Evolutionary conservation across 805 yeast genomes (phyloP).

Genomic region (Wickerhamiella alocasiicola): DNA sequence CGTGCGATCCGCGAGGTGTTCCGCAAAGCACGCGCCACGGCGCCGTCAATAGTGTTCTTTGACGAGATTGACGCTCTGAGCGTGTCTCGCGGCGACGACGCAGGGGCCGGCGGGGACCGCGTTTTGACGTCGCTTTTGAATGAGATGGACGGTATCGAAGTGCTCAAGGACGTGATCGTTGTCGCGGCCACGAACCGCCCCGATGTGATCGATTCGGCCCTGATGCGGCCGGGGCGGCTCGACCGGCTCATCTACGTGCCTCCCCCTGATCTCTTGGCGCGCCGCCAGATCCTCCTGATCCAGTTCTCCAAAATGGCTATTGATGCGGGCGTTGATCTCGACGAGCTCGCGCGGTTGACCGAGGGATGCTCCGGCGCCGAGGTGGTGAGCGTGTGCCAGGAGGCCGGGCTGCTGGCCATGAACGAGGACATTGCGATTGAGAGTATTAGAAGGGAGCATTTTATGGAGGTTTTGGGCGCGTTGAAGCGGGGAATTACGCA

Average conservation of each 20-base stretch:
- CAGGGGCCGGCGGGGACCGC: slow-evolving; percentile 51
- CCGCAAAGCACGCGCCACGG: slow-evolving; percentile 85
- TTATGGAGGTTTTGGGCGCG: slow-evolving; percentile 53
- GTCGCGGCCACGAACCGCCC: slow-evolving; percentile 97
- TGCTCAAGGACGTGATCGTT: slow-evolving; percentile 80
- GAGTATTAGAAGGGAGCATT: slow-evolving; percentile 51
- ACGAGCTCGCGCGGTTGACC: slow-evolving; percentile 45
- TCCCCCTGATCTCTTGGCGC: slow-evolving; percentile 78
- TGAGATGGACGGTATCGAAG: slow-evolving; percentile 96
- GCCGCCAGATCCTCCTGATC: slow-evolving; percentile 64
- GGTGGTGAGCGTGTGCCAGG: slow-evolving; percentile 81
- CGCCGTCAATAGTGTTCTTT: slow-evolving; percentile 87
- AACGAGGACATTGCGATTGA: slow-evolving; percentile 50
- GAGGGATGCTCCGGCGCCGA: slow-evolving; percentile 98
- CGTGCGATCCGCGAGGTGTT: slow-evolving; percentile 86
- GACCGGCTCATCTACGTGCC: slow-evolving; percentile 87
- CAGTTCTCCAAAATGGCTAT: slow-evolving; percentile 54
- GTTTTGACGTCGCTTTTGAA: slow-evolving; percentile 83
- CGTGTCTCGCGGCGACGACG: slow-evolving; percentile 43
- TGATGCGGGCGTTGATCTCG: slow-evolving; percentile 37
- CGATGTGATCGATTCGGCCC: slow-evolving; percentile 81
- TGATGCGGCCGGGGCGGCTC: slow-evolving; percentile 88
- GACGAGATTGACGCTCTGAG: slow-evolving; percentile 95
- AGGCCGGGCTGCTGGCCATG: slow-evolving; percentile 89
- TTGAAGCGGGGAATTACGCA: slow-evolving; percentile 69